Base-by-base conservation (phyloP, 208 protist species). In the Lotmaria passim region DNA sequence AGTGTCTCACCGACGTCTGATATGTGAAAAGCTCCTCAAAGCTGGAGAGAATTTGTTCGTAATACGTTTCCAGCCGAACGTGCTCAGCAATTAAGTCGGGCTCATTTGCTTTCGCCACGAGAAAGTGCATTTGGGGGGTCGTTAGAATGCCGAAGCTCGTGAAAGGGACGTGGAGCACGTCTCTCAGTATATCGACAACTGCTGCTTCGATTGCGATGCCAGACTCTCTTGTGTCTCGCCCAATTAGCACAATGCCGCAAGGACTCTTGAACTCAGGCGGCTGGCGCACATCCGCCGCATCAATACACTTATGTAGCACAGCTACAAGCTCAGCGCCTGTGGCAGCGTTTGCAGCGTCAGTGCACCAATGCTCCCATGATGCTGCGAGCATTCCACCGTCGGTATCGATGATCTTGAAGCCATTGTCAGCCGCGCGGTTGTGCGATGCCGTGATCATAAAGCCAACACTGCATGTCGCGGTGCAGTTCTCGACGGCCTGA, bases 401-500 rank as follows among this genome's bases (percentile, higher is more conserved):
- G 0, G 60, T 31, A 56, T 97, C 93, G 36, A 97, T 88, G 30
- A 97, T 82, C 73, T 97, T 97, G 41, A 97, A 78, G 15, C 93
- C 93, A 47, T 97, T 97, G 64, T 97, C 93, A 0, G 28, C 21
- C 7, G 75, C 63, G 11, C 89, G 90, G 70, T 97, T 97, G 74
- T 97, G 93, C 21, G 87, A 94, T 11, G 93, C 93, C 1, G 90
- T 96, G 19, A 96, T 70, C 73, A 96, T 90, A n/a, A 95, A 71
- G 0, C 93, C 93, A 4, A 89, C 79, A 24, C 36, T 58, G 34
- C 55, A 72, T 0, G 65, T 24, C 26, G 38, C 38, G 6, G 0
- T 34, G 3, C 50, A 8, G 1, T 17, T n/a, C 21, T 50, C 55
- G 14, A 30, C 26, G 12, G 30, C n/a, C 14, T 60, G 23, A 10